phyloP scores from a whole-genome alignment of 495 filamentous ascomycete species.

The Lepidopterella palustris region DNA sequence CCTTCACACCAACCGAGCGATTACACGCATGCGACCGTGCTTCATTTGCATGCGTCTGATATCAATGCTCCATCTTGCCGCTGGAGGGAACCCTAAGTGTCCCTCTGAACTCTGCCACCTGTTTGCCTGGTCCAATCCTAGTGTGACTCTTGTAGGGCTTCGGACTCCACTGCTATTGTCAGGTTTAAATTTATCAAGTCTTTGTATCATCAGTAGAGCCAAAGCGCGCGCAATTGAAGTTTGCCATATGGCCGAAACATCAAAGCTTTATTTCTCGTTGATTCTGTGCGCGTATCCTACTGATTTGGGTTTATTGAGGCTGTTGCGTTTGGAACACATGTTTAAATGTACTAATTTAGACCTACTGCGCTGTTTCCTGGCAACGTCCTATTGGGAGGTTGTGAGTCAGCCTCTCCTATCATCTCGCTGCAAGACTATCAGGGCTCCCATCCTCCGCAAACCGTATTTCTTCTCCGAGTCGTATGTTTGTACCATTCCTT shows the following conservation, averaged over 20 bases:
- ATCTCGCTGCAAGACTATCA: conserved; percentile 18
- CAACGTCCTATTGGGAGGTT: conserved; percentile 15
- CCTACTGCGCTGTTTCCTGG: conserved; percentile 19
- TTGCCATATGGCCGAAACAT: not conserved
- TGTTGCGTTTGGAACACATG: conserved; percentile 24
- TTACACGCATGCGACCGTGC: conserved; percentile 21
- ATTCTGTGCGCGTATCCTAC: not conserved
- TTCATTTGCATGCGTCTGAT: conserved; percentile 23
- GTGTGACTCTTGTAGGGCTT: not conserved
- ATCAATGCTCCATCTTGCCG: not conserved
- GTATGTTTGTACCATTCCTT: conserved; percentile 6
- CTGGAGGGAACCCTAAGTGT: no score
- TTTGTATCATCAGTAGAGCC: no score
- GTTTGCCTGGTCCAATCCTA: conserved; percentile 3
- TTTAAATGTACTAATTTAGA: conserved; percentile 19
- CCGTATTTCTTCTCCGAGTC: conserved; percentile 19
- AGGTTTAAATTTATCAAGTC: no score
- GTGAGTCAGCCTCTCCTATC: conserved; percentile 10
- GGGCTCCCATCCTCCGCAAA: conserved; percentile 10
- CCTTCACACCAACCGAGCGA: conserved; percentile 22
- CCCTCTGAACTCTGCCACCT: conserved; percentile 18
- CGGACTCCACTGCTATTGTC: not conserved
- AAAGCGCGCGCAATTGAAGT: not conserved
- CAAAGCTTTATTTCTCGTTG: not conserved
- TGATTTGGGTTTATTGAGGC: not conserved